Evolutionary conservation across 2,329 filamentous ascomycete genomes (phyloP).

Genomic region (Diaporthe helianthi): DNA sequence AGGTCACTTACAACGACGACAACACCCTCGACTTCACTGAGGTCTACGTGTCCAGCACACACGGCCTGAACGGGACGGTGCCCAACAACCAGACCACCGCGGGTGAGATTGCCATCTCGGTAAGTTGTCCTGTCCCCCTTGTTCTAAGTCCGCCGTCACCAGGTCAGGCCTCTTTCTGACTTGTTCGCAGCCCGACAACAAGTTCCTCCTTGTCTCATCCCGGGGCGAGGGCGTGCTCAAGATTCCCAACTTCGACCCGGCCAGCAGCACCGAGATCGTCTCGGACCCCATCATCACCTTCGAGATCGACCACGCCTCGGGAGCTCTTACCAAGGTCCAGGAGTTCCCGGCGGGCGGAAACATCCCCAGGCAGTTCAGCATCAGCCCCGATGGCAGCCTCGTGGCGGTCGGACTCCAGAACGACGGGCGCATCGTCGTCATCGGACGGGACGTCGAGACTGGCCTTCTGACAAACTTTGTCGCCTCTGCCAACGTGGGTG

Average conservation of each 20-base stretch:
- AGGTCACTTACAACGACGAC: slow-evolving; percentile 57
- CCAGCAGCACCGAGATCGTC: slow-evolving; percentile 52
- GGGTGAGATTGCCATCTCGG: slow-evolving; percentile 65
- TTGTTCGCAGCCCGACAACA: slow-evolving; percentile 58
- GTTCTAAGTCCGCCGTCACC: not conserved
- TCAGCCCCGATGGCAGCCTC: slow-evolving; percentile 69
- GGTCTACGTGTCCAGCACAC: slow-evolving; percentile 56
- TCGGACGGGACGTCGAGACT: slow-evolving; percentile 63
- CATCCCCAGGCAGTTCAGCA: slow-evolving; percentile 70
- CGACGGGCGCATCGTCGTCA: slow-evolving; percentile 66
- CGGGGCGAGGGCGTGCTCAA: slow-evolving; percentile 66
- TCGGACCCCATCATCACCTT: slow-evolving; percentile 73
- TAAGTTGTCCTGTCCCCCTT: slow-evolving; percentile 48
- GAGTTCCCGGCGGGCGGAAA: slow-evolving; percentile 69
- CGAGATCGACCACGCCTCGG: slow-evolving; percentile 59
- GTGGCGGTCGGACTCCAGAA: slow-evolving; percentile 72
- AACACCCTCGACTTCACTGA: slow-evolving; percentile 53
- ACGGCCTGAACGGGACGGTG: slow-evolving; percentile 53
- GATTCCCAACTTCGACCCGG: slow-evolving; percentile 48
- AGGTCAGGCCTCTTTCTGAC: not conserved
- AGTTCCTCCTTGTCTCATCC: slow-evolving; percentile 72
- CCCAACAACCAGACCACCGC: slow-evolving; percentile 43
- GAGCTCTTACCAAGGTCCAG: slow-evolving; percentile 61
- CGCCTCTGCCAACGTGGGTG: slow-evolving; percentile 51
- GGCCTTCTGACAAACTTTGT: slow-evolving; percentile 62